Conservation (phyloP, 495 filamentous ascomycete genomes). For the Penicillium dipodomyicola region DNA sequence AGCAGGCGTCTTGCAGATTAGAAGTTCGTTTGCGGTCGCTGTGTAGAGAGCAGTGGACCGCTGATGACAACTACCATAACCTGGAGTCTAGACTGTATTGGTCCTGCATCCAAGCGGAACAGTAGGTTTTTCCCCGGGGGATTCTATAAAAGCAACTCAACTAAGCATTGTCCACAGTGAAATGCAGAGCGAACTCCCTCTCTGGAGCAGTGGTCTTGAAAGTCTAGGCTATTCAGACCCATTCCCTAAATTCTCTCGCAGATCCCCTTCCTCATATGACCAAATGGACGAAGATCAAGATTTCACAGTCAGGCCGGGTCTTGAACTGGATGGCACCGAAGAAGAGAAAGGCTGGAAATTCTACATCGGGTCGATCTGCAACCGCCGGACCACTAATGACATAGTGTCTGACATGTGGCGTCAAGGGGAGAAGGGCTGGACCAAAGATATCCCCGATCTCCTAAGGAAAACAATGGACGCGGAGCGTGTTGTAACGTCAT, state of each 20-base stretch:
- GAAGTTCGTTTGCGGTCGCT: slow-evolving; percentile 28
- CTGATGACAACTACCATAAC: slow-evolving; percentile 27
- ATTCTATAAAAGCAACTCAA: not conserved
- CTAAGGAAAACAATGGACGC: slow-evolving; percentile 18
- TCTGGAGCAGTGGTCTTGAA: slow-evolving; percentile 30
- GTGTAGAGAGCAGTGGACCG: slow-evolving; percentile 27
- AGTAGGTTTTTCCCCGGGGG: slow-evolving; percentile 12
- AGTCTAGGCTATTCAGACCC: slow-evolving; percentile 22
- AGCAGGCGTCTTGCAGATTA: slow-evolving; percentile 31
- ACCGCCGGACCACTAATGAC: slow-evolving; percentile 29
- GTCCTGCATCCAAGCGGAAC: slow-evolving; percentile 32
- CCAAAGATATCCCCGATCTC: slow-evolving; percentile 17
- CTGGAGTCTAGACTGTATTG: slow-evolving; percentile 30
- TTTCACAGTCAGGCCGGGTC: not conserved
- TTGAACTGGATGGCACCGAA: slow-evolving; percentile 15
- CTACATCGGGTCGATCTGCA: slow-evolving; percentile 29
- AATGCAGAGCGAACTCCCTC: slow-evolving; percentile 28
- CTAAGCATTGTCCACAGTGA: slow-evolving; percentile 18
- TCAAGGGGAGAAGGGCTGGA: slow-evolving; percentile 22
- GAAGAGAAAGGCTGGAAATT: slow-evolving; percentile 30
- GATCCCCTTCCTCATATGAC: slow-evolving; percentile 14
- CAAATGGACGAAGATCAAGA: slow-evolving; percentile 17
- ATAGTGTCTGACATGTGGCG: slow-evolving; percentile 30
- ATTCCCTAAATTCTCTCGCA: slow-evolving; percentile 21
- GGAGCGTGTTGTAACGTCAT: slow-evolving; percentile 19